phyloP scores from a whole-genome alignment of 2,329 filamentous ascomycete genomes.

The Fusarium ramigenum region DNA sequence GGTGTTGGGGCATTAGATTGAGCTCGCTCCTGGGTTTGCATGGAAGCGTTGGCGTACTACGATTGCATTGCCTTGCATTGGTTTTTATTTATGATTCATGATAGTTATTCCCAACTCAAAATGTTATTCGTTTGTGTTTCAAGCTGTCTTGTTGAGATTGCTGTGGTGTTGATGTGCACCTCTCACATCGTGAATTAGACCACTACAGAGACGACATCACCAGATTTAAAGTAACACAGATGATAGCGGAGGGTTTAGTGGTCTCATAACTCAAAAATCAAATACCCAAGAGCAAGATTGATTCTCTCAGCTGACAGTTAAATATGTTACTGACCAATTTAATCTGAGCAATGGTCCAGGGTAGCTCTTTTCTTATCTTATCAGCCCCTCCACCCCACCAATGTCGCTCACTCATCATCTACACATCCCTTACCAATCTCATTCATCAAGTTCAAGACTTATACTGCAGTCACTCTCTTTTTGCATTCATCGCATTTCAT shows the following conservation, averaged over 20 bases:
- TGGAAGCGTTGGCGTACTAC: slow-evolving; percentile 27
- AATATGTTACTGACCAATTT: neutral
- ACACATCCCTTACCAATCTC: slow-evolving; percentile 30
- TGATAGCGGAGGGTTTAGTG: accelerated
- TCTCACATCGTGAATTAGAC: accelerated
- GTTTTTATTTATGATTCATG: slow-evolving; percentile 20
- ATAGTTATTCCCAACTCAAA: slow-evolving; percentile 19
- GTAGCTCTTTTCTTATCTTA: slow-evolving; percentile 26
- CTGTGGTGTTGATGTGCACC: accelerated
- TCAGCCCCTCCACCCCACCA: slow-evolving; percentile 13
- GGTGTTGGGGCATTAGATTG: neutral
- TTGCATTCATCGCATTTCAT: neutral
- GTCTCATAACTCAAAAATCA: accelerated
- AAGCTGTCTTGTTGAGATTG: accelerated
- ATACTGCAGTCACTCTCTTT: neutral
- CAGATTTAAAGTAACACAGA: accelerated
- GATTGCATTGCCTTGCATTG: slow-evolving; percentile 13
- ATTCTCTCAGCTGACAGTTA: neutral
- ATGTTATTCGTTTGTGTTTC: neutral
- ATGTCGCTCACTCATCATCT: slow-evolving; percentile 31
- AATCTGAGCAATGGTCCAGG: neutral
- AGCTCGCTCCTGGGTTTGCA: slow-evolving; percentile 20
- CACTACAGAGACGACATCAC: accelerated
- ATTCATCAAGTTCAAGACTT: slow-evolving; percentile 8
- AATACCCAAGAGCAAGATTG: accelerated